Evolutionary conservation across 2,329 filamentous ascomycete species (phyloP).

Genomic region (Tolypocladium pustulatum): DNA sequence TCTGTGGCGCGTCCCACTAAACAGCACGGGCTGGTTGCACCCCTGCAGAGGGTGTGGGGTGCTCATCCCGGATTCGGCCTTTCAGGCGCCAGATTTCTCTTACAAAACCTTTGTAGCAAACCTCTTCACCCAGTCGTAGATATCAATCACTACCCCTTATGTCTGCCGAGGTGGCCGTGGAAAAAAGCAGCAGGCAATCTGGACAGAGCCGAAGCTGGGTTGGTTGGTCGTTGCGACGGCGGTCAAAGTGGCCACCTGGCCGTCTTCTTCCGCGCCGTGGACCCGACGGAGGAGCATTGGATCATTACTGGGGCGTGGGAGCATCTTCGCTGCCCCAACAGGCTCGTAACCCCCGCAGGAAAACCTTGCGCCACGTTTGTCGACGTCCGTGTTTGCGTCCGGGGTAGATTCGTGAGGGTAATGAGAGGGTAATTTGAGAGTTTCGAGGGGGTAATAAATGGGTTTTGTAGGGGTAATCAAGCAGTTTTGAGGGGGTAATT

Average conservation of each 20-base stretch:
- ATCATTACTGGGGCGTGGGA: background rate
- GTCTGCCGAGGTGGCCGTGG: background rate
- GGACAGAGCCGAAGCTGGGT: background rate
- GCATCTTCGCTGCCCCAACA: background rate
- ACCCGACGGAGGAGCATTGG: background rate
- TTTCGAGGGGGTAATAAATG: conserved; percentile 7
- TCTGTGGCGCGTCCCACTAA: background rate
- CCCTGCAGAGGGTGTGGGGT: conserved; percentile 15
- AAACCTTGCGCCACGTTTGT: background rate
- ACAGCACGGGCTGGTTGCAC: conserved; percentile 3
- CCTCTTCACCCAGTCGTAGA: conserved; percentile 3
- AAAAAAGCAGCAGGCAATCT: background rate
- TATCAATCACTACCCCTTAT: background rate
- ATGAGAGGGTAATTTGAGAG: conserved; percentile 5
- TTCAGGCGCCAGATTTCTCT: conserved; percentile 20
- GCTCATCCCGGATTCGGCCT: conserved; percentile 13
- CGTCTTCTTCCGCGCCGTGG: background rate
- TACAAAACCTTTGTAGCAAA: conserved; percentile 25
- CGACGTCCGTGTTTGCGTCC: background rate
- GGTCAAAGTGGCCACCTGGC: background rate
- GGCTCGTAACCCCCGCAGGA: background rate
- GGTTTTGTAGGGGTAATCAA: conserved; percentile 6
- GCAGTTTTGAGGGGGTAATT: conserved; percentile 3
- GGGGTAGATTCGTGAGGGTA: conserved; percentile 6
- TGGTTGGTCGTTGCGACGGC: background rate